phyloP scores from a whole-genome alignment of 257 asterid species.

The Fraxinus pennsylvanica region DNA sequence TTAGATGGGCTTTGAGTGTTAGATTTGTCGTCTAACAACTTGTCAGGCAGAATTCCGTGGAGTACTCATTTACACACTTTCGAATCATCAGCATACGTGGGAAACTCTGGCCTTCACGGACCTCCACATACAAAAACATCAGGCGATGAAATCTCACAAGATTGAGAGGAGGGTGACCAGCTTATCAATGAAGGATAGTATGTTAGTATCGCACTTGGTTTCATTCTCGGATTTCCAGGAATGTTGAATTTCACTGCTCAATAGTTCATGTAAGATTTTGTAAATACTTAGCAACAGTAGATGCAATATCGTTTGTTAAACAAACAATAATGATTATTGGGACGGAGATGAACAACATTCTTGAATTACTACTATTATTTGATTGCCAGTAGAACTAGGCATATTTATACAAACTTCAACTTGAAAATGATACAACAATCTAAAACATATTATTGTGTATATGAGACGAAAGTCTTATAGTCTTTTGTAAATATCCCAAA shows the following conservation, averaged over 20 bases:
- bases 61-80: neutral
- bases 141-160: slow-evolving; percentile 2
- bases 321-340: neutral
- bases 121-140: slow-evolving; percentile 21
- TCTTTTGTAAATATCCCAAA: neutral
- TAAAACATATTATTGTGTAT: neutral
- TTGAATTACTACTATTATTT: neutral
- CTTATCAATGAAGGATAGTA: neutral
- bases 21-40: slow-evolving; percentile 31
- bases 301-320: neutral
- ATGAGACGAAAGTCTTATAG: neutral
- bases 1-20: slow-evolving; percentile 11
- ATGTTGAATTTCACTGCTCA: neutral
- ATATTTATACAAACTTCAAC: neutral
- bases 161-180: slow-evolving; percentile 12
- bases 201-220: no score
- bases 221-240: no score
- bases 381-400: neutral
- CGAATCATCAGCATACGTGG: neutral
- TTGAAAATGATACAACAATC: neutral
- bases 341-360: neutral
- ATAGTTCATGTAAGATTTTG: no score
- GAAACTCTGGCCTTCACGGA: slow-evolving; percentile 18
- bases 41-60: slow-evolving; percentile 29
- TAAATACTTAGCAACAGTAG: no score